Evolutionary conservation across 2,329 filamentous ascomycete genomes (phyloP).

Genomic region (Sclerotinia glacialis): DNA sequence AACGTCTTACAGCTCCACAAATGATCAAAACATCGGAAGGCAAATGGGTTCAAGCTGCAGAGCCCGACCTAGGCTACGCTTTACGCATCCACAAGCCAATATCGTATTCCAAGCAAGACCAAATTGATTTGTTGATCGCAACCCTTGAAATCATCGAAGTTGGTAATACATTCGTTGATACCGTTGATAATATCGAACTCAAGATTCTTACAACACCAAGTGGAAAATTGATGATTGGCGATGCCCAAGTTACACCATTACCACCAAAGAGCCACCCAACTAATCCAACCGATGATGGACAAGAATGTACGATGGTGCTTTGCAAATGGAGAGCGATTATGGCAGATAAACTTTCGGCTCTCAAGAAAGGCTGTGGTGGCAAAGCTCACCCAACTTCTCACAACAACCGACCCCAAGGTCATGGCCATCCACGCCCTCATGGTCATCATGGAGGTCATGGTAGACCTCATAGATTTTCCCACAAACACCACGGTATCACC

Average conservation of each 20-base stretch:
- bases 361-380: conserved; percentile 38
- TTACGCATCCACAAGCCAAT: conserved; percentile 40
- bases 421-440: conserved; percentile 27
- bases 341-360: conserved; percentile 45
- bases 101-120: conserved; percentile 50
- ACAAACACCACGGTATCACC: conserved; percentile 44
- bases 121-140: conserved; percentile 52
- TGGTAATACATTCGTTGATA: conserved; percentile 53
- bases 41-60: conserved; percentile 32
- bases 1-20: conserved; percentile 48
- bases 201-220: conserved; percentile 59
- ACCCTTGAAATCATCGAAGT: conserved; percentile 60
- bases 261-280: conserved; percentile 27
- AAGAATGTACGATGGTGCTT: conserved; percentile 46
- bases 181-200: conserved; percentile 55
- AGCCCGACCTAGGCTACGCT: conserved; percentile 33
- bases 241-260: conserved; percentile 41
- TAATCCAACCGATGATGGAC: conserved; percentile 37
- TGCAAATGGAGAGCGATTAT: conserved; percentile 56
- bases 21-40: conserved; percentile 41
- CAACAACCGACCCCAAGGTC: conserved; percentile 22
- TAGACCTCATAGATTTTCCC: conserved; percentile 38
- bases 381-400: conserved; percentile 28
- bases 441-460: conserved; percentile 32
- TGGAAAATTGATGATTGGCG: conserved; percentile 55